These are phyloP conservation scores for Byssochlamys sp. DNA, from an alignment of 2,329 filamentous ascomycete species.

Conservation along the genomic window DNA sequence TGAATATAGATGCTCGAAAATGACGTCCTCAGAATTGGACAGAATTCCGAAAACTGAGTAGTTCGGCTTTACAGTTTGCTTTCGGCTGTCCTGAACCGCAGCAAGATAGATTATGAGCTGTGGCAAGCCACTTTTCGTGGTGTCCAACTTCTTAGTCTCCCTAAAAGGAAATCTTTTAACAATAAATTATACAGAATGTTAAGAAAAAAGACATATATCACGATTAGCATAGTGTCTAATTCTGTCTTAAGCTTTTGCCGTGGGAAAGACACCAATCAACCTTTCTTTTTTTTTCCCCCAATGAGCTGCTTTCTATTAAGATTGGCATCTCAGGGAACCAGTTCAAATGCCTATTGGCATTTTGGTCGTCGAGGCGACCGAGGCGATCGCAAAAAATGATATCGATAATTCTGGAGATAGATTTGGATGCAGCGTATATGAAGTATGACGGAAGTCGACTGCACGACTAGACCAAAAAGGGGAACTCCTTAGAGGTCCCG, in stretches of 20 bases:
- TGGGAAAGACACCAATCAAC: neutral
- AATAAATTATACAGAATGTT: neutral
- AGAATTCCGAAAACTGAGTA: neutral
- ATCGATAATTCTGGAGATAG: neutral
- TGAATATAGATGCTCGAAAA: neutral
- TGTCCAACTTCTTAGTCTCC: neutral
- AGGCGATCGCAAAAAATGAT: neutral
- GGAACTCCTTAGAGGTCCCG: too few species aligned
- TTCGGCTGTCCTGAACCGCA: neutral
- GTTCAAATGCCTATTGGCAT: neutral
- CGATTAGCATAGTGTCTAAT: neutral
- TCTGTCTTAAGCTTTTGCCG: neutral
- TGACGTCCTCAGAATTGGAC: neutral
- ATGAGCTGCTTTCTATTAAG: neutral
- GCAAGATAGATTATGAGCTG: neutral
- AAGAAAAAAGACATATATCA: neutral
- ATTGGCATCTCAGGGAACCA: neutral
- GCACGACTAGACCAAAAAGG: too few species aligned
- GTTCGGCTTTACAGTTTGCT: neutral
- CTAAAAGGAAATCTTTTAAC: neutral
- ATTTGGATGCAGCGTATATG: neutral
- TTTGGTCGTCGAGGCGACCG: neutral
- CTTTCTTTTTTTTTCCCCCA: neutral
- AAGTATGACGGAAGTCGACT: too few species aligned
- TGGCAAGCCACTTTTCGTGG: neutral